Percentiles rank a stretch among this genome's conserved stretches.
phyloP scores from a whole-genome alignment of 306 rosid genomes.

The Abrus pulchellus region DNA sequence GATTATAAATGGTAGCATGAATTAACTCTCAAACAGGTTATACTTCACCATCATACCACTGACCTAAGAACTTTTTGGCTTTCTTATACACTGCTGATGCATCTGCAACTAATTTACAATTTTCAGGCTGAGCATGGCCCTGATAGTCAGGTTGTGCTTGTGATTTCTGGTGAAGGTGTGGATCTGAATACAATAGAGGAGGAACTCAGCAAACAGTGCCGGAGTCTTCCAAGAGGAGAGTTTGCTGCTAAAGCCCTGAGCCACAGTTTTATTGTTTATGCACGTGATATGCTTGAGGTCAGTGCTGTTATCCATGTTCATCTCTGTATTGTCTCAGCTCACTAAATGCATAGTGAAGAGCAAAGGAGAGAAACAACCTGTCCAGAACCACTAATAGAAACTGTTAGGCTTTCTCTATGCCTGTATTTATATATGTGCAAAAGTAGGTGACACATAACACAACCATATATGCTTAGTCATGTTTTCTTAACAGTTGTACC shows the following conservation, averaged over 20 bases:
- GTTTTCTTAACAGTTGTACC: neutral
- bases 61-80: neutral
- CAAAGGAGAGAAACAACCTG: constrained; percentile 6
- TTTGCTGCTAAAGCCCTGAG: constrained; percentile 80
- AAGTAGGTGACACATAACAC: neutral
- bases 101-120: constrained; percentile 33
- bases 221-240: constrained; percentile 87
- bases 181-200: constrained; percentile 73
- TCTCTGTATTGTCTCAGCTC: neutral
- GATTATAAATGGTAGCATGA: neutral
- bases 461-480: neutral
- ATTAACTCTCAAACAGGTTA: neutral
- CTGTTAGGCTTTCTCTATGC: constrained; percentile 16
- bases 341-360: constrained; percentile 1
- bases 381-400: neutral
- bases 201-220: constrained; percentile 79
- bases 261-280: constrained; percentile 84
- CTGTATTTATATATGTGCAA: constrained; percentile 5
- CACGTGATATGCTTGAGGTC: constrained; percentile 86
- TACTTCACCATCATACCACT: neutral
- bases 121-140: constrained; percentile 98
- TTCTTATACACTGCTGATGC: constrained; percentile 27
- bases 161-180: constrained; percentile 80
- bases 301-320: constrained; percentile 41
- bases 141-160: constrained; percentile 97